Base-by-base conservation (phyloP, 2,329 filamentous ascomycete genomes). In the Rhinocladiella mackenziei region DNA sequence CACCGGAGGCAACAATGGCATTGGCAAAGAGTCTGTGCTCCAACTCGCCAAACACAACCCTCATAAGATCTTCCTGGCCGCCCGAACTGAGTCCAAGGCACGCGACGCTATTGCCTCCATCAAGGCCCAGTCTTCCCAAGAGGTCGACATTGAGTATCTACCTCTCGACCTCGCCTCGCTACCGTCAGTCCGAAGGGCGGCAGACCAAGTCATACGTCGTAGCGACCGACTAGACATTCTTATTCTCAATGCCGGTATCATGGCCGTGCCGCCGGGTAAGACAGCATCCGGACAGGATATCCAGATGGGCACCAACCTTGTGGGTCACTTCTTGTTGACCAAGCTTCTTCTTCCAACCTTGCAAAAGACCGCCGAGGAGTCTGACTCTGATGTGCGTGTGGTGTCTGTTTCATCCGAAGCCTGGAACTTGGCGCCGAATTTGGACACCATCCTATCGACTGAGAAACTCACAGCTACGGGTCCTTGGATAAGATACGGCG, bases 11-110 rank as follows among this genome's bases (percentile, higher is more conserved):
- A 73, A 71, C 52, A 56, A 61, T 22, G 71, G 70, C 11, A 61
- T 73, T 17, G 71, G 71, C 31, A 66, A 65, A 57, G 67, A 73
- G 52, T 70, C 71, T 6, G 59, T 75, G 34, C 57, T 67, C 22
- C 65, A 71, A 37, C 66, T 77, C 30, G 70, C 70, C 18, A 65
- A 63, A 44, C 76, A 78, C 56, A 58, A 64, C 5, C 75, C 77
- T 1, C 62, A 64, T 1, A 70, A 75, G 43, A 73, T 80, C 48
- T 79, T 74, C 62, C 68, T 81, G 45, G 74, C 69, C 10, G 74
- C 74, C 2, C 71, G 76, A 33, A 72, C 64, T 14, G 62, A 62
- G 37, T 52, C 58, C 30, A 63, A 69, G 33, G 69, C 69, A 8
- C 69, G 65, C 14, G 63, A 68, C 5, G 65, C 69, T 6, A 70